Conservation (phyloP, 2,329 filamentous ascomycete genomes). For the Claviceps spartinae region DNA sequence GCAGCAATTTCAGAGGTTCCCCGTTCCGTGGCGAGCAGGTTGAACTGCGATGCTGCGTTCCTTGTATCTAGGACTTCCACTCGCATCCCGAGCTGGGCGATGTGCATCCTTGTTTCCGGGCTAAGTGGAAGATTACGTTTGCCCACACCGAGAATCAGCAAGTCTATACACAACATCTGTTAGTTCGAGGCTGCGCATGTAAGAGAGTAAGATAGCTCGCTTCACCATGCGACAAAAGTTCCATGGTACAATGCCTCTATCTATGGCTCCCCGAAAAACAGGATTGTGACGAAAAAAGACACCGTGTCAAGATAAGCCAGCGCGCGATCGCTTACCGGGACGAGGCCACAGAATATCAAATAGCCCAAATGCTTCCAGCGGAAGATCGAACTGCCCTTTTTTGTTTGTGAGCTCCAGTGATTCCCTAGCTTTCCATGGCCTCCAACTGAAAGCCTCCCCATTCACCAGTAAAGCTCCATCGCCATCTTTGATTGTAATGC, state of each 20-base stretch:
- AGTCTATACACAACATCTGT: constrained; percentile 37
- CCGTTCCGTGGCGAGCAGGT: constrained; percentile 85
- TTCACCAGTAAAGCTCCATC: constrained; percentile 66
- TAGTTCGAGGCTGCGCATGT: background rate
- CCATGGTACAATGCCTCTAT: background rate
- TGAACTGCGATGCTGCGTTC: constrained; percentile 91
- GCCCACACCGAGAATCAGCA: constrained; percentile 82
- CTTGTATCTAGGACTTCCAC: constrained; percentile 84
- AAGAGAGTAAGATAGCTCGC: background rate
- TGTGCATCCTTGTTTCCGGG: constrained; percentile 54
- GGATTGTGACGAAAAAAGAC: background rate
- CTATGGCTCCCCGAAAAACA: background rate
- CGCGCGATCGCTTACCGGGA: constrained; percentile 48
- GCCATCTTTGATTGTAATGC: constrained; percentile 53
- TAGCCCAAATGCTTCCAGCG: constrained; percentile 56
- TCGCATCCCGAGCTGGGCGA: constrained; percentile 68
- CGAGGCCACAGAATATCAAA: constrained; percentile 74
- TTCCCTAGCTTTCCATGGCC: constrained; percentile 53
- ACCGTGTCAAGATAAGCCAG: background rate
- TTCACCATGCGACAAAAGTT: background rate
- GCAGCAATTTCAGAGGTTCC: constrained; percentile 77
- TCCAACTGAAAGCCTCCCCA: constrained; percentile 82
- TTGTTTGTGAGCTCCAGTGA: constrained; percentile 47
- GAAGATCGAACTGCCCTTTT: constrained; percentile 72
- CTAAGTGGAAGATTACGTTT: constrained; percentile 62